Evolutionary conservation across 2,329 filamentous ascomycete species (phyloP), one percentile per base, ranked within the genome.

Genomic region (Pyrenophora seminiperda): DNA sequence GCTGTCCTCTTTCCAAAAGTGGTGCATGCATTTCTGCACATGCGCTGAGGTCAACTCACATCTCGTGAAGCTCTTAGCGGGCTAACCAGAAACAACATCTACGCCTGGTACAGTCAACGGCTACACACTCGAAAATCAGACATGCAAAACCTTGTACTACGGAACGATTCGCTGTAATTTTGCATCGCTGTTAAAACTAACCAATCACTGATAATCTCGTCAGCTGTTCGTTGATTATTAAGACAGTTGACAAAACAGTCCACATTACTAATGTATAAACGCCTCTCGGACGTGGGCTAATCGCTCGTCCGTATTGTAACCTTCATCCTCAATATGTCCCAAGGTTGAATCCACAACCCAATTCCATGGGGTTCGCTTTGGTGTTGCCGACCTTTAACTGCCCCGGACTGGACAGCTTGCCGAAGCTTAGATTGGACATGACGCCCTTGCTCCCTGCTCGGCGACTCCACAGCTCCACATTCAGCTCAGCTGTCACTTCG

Each of bases 261-360:
- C 10, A 5, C 38, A 56, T 58, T 58, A 54, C 40, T 58, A 58
- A 58, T 53, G 22, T 9, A n/a, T 32, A 34, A 14, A 14, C 42
- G 24, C 37, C 40, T 20, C 43, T 27, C 47, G 52, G 51, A 47
- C 45, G 41, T 41, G 32, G 45, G 46, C 44, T 24, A 38, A 37
- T 31, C 14, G 43, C 37, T 17, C 24, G 34, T 47, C 51, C 47
- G 43, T 14, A 15, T 15, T 42, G 36, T 17, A 41, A 41, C 27
- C 11, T 46, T 15, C 20, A 54, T 51, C 52, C 42, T 44, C 41
- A 48, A 47, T 46, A 18, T 36, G 14, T 27, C 11, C 11, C 15
- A 5, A 41, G 13, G 37, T 24, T 14, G 30, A 22, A 15, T 37
- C 46, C 41, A 13, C 41, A 7, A 18, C 30, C 10, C 20, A 33